Evolutionary conservation across 2,329 filamentous ascomycete genomes (phyloP).

Genomic region (Pezizomycotina sp.): DNA sequence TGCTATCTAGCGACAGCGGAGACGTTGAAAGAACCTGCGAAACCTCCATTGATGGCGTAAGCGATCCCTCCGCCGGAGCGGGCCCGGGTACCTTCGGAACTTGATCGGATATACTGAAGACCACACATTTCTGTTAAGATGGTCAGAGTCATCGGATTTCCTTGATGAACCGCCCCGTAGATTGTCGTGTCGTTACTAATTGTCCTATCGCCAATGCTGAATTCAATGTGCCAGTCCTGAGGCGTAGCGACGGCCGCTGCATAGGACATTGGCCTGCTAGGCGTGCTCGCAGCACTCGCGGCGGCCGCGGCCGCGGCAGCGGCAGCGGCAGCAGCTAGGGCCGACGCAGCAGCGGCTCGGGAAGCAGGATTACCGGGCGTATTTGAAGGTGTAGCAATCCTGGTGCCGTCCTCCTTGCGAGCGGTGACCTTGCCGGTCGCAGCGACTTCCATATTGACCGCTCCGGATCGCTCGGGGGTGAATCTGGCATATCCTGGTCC

Average conservation of each 20-base stretch:
- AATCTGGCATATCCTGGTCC: slow-evolving; percentile 63
- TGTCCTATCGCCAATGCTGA: slow-evolving; percentile 67
- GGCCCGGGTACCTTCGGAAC: slow-evolving; percentile 77
- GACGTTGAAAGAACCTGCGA: slow-evolving; percentile 38
- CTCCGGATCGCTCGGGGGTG: slow-evolving; percentile 56
- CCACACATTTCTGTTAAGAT: slow-evolving; percentile 65
- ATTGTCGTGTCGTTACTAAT: slow-evolving; percentile 88
- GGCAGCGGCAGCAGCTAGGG: slow-evolving; percentile 21
- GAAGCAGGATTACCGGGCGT: slow-evolving; percentile 30
- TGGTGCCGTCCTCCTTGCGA: slow-evolving; percentile 77
- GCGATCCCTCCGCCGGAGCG: slow-evolving; percentile 53
- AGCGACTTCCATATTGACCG: slow-evolving; percentile 80
- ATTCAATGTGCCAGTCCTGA: slow-evolving; percentile 95
- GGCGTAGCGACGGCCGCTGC: slow-evolving; percentile 68
- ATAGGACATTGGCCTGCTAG: slow-evolving; percentile 60
- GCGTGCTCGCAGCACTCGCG: slow-evolving; percentile 36
- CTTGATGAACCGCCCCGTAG: slow-evolving; percentile 68
- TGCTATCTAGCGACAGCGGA: slow-evolving; percentile 64
- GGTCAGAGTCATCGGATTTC: slow-evolving; percentile 39
- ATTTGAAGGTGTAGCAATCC: slow-evolving; percentile 66
- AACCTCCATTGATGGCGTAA: slow-evolving; percentile 39
- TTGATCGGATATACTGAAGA: slow-evolving; percentile 79
- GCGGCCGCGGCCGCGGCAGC: slow-evolving; percentile 29
- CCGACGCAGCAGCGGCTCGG: slow-evolving; percentile 27
- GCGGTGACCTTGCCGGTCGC: slow-evolving; percentile 77